Evolutionary conservation across 345 rosid species (phyloP).

Genomic region (Aurinia saxatilis): DNA sequence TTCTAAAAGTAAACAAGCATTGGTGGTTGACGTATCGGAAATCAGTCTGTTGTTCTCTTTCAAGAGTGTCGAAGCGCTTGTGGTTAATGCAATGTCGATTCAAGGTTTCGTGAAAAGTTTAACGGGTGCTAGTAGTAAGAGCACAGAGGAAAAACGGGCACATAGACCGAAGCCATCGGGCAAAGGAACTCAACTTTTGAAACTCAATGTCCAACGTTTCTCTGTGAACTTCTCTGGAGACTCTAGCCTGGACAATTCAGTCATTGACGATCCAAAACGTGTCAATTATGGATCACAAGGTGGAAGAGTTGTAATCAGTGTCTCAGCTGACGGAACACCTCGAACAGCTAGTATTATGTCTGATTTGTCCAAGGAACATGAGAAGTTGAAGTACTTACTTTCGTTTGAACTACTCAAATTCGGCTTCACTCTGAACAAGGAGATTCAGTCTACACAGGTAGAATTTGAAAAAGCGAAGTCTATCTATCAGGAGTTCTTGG

Average conservation of each 20-base stretch:
- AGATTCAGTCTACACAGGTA: slow-evolving; percentile 72
- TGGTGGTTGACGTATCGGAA: slow-evolving; percentile 70
- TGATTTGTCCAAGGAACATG: slow-evolving; percentile 41
- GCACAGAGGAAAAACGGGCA: slow-evolving; percentile 36
- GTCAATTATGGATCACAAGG: slow-evolving; percentile 98
- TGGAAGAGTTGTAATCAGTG: slow-evolving; percentile 60
- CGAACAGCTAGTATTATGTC: slow-evolving; percentile 66
- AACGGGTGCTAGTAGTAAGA: slow-evolving; percentile 43
- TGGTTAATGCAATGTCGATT: slow-evolving; percentile 55
- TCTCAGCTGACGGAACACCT: slow-evolving; percentile 68
- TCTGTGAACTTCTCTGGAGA: slow-evolving; percentile 67
- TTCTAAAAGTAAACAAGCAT: slow-evolving; percentile 48
- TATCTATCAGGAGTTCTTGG: slow-evolving; percentile 59
- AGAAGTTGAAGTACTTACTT: slow-evolving; percentile 57
- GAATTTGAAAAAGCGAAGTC: slow-evolving; percentile 87
- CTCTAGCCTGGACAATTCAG: slow-evolving; percentile 51
- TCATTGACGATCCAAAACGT: slow-evolving; percentile 86
- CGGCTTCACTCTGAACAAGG: slow-evolving; percentile 62
- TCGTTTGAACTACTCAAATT: slow-evolving; percentile 70
- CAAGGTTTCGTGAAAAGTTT: slow-evolving; percentile 53
- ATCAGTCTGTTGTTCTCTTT: slow-evolving; percentile 58
- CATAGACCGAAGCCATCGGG: slow-evolving; percentile 54
- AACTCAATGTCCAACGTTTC: slow-evolving; percentile 72
- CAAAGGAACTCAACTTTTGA: slow-evolving; percentile 63
- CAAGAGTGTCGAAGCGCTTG: slow-evolving; percentile 61